Percentiles rank a stretch among this genome's conserved stretches.
These are phyloP conservation scores for Neurospora sp. DNA, from an alignment of 495 filamentous ascomycete species.

Conservation along the genomic window DNA sequence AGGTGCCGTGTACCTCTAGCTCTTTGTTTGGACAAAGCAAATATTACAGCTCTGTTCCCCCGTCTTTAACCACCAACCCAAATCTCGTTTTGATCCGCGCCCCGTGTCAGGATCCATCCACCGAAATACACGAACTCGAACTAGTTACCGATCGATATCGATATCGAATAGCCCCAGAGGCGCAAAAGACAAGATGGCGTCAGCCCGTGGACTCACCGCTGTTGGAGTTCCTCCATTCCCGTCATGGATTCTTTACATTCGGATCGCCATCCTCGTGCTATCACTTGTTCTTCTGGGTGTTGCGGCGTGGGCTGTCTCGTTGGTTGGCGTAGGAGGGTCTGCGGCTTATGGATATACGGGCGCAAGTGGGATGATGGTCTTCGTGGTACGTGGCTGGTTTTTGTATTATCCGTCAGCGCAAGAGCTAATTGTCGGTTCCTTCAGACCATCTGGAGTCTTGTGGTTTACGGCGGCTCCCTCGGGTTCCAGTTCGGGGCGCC, in stretches of 20 bases:
- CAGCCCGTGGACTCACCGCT: conserved; percentile 15
- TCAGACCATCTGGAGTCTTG: conserved; percentile 24
- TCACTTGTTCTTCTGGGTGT: conserved; percentile 25
- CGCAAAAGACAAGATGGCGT: not conserved
- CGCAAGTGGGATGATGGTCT: conserved; percentile 24
- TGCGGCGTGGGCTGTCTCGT: conserved; percentile 21
- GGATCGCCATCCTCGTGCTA: conserved; percentile 26
- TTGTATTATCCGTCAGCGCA: not conserved
- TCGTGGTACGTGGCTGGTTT: conserved; percentile 18
- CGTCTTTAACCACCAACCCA: not conserved
- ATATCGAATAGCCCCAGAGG: not conserved
- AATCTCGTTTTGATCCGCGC: not conserved
- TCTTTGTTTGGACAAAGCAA: not conserved
- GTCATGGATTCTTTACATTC: conserved; percentile 22
- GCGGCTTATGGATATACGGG: conserved; percentile 9
- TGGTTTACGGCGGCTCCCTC: conserved; percentile 24
- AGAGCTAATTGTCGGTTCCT: not conserved
- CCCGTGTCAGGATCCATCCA: not conserved
- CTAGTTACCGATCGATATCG: not conserved
- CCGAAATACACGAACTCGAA: not conserved
- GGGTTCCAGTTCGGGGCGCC: conserved; percentile 20
- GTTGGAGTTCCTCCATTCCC: conserved; percentile 24
- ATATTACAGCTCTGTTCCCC: not conserved
- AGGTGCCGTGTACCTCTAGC: not conserved
- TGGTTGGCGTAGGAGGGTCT: conserved; percentile 8